Evolutionary conservation across 2,329 filamentous ascomycete species (phyloP).

Genomic region (Orbilia quercus): DNA sequence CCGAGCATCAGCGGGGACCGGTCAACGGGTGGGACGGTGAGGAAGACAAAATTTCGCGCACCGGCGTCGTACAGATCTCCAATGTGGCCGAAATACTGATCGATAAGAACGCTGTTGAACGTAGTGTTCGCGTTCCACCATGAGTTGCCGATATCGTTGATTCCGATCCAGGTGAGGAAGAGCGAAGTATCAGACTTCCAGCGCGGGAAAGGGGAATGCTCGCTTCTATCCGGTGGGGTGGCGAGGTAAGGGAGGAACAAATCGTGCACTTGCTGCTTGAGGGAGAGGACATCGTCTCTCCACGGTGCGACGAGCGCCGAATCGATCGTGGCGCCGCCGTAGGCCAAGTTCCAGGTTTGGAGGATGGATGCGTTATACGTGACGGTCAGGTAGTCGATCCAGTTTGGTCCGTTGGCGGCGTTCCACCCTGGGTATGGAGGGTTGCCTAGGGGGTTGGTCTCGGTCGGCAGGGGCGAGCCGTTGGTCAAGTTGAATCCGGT

Average conservation of each 20-base stretch:
- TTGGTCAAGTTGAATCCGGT: constrained; percentile 63
- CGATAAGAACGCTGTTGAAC: constrained; percentile 63
- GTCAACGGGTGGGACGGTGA: constrained; percentile 72
- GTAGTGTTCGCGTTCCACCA: constrained; percentile 62
- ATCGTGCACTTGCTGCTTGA: constrained; percentile 63
- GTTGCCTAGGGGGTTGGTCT: constrained; percentile 63
- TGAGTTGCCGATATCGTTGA: constrained; percentile 69
- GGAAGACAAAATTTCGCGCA: constrained; percentile 70
- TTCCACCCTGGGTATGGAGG: constrained; percentile 64
- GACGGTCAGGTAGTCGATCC: constrained; percentile 68
- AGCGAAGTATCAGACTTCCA: constrained; percentile 66
- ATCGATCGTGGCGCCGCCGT: constrained; percentile 65
- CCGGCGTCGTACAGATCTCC: constrained; percentile 67
- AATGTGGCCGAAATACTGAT: constrained; percentile 65
- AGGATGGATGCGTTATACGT: constrained; percentile 65
- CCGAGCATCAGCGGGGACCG: constrained; percentile 67
- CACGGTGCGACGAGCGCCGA: constrained; percentile 63
- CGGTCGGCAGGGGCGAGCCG: constrained; percentile 61
- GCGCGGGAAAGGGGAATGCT: constrained; percentile 60
- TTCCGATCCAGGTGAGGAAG: constrained; percentile 69
- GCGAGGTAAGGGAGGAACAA: constrained; percentile 62
- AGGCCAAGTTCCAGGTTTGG: constrained; percentile 68
- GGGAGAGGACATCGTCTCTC: constrained; percentile 62
- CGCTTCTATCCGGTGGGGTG: constrained; percentile 60
- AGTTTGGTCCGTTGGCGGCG: constrained; percentile 68